Conservation (phyloP, 108 stramenopile species). For the Pseudonitzschia pungens region DNA sequence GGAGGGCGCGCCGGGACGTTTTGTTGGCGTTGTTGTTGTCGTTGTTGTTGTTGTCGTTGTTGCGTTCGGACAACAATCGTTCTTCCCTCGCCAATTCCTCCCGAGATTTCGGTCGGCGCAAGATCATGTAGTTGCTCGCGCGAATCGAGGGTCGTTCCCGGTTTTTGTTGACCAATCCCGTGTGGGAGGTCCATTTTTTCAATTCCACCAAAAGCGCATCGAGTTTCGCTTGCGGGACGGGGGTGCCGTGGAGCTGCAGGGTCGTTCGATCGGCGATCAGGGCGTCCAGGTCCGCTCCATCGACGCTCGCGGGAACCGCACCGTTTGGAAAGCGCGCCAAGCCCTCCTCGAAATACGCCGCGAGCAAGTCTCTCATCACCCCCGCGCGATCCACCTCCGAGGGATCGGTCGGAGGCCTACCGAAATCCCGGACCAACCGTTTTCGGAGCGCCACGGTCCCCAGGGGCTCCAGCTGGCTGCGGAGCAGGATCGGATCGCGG, state of each 20-base stretch:
- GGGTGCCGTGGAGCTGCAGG: slow-evolving; percentile 20
- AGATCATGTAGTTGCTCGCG: slow-evolving; percentile 62
- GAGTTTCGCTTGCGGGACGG: slow-evolving; percentile 24
- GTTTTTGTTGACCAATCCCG: slow-evolving; percentile 17
- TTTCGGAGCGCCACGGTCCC: slow-evolving; percentile 47
- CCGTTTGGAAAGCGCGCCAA: background rate
- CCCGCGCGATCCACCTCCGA: slow-evolving; percentile 29
- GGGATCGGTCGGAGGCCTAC: slow-evolving; percentile 22
- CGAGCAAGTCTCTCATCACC: slow-evolving; percentile 48
- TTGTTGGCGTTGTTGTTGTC: background rate
- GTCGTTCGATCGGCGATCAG: slow-evolving; percentile 5
- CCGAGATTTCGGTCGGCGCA: slow-evolving; percentile 19
- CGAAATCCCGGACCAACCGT: slow-evolving; percentile 50
- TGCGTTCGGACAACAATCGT: no score
- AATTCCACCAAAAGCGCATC: slow-evolving; percentile 34
- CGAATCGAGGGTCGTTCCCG: slow-evolving; percentile 55
- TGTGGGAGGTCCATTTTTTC: slow-evolving; percentile 27
- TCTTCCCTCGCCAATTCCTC: no score
- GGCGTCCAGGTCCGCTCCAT: no score
- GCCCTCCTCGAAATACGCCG: slow-evolving; percentile 29
- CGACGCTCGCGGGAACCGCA: no score
- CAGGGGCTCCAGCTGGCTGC: slow-evolving; percentile 61
- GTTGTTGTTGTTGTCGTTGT: no score
- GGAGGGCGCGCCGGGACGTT: slow-evolving; percentile 27
- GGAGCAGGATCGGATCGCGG: slow-evolving; percentile 53